A percentile compares a stretch with the other conserved stretches of the same genome.
These are phyloP conservation scores for Coix lacrymajobi DNA, from an alignment of 176 grass and related monocot species.

Conservation along the genomic window DNA sequence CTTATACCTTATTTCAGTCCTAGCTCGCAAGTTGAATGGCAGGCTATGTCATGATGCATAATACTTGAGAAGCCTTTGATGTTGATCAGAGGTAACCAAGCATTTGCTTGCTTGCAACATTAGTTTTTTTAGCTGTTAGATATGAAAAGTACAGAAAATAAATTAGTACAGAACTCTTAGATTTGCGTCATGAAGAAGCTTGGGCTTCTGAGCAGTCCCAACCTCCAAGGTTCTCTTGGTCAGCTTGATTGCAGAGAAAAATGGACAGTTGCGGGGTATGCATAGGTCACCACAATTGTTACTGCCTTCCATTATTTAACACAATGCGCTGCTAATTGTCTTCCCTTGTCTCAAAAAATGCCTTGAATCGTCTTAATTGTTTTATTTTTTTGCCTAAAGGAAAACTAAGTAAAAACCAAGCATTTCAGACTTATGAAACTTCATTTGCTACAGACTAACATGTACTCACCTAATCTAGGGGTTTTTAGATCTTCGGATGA, in stretches of 20 bases:
- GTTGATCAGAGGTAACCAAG: background rate
- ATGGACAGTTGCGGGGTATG: background rate
- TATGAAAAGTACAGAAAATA: constrained; percentile 4
- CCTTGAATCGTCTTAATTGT: background rate
- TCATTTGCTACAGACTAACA: background rate
- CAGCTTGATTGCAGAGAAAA: background rate
- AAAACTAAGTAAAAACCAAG: background rate
- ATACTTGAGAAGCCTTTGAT: background rate
- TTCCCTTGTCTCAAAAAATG: background rate
- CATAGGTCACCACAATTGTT: background rate
- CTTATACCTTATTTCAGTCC: constrained; percentile 7
- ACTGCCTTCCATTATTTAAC: background rate
- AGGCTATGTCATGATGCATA: background rate
- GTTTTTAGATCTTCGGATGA: constrained; percentile 94
- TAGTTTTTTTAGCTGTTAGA: background rate
- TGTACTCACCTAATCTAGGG: constrained; percentile 42
- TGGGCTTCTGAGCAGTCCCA: background rate
- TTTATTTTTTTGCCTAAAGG: background rate
- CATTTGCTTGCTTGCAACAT: background rate
- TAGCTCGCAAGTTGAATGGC: background rate
- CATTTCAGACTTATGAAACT: background rate
- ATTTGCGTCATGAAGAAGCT: background rate
- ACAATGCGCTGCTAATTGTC: background rate
- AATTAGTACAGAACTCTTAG: background rate
- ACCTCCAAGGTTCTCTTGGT: background rate